phyloP scores from a whole-genome alignment of 2,329 filamentous ascomycete species.

The Ophiostoma sp. region DNA sequence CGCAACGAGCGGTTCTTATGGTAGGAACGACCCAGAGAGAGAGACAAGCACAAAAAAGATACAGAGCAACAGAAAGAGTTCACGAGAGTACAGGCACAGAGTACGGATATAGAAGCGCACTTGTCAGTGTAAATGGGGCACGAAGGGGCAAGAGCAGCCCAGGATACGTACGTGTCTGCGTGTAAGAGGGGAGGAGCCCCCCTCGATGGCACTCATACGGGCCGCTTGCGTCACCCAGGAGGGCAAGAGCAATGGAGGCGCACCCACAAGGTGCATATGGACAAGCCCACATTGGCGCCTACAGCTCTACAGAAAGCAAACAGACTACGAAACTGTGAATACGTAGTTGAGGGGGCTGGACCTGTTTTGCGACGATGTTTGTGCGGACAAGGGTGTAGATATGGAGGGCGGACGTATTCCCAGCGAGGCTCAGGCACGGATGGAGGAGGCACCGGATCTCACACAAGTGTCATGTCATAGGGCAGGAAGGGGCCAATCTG shows the following conservation, averaged over 20 bases:
- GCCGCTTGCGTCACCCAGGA: slow-evolving; percentile 24
- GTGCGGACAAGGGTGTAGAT: slow-evolving; percentile 3
- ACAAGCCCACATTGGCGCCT: not conserved
- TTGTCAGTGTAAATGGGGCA: not conserved
- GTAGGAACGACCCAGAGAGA: not conserved
- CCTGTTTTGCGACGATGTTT: slow-evolving; percentile 15
- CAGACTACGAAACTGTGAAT: not conserved
- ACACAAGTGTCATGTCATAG: slow-evolving; percentile 4
- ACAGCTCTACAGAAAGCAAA: not conserved
- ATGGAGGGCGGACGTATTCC: not conserved
- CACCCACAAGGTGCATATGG: not conserved
- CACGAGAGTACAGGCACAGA: not conserved
- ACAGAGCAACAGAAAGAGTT: not conserved
- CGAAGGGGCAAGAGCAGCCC: not conserved
- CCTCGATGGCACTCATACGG: not conserved
- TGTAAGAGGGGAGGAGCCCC: slow-evolving; percentile 9
- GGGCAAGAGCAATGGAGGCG: slow-evolving; percentile 1
- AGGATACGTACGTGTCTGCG: slow-evolving; percentile 5
- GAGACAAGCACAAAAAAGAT: too few species aligned
- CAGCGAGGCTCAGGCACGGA: slow-evolving; percentile 19
- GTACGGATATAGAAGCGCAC: not conserved
- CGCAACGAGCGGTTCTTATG: slow-evolving; percentile 6
- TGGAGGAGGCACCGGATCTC: slow-evolving; percentile 1
- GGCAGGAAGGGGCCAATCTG: slow-evolving; percentile 16
- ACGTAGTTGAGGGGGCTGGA: not conserved